phyloP scores from a whole-genome alignment of 208 protist genomes.

The Herpetomonas samuelpessoai region DNA sequence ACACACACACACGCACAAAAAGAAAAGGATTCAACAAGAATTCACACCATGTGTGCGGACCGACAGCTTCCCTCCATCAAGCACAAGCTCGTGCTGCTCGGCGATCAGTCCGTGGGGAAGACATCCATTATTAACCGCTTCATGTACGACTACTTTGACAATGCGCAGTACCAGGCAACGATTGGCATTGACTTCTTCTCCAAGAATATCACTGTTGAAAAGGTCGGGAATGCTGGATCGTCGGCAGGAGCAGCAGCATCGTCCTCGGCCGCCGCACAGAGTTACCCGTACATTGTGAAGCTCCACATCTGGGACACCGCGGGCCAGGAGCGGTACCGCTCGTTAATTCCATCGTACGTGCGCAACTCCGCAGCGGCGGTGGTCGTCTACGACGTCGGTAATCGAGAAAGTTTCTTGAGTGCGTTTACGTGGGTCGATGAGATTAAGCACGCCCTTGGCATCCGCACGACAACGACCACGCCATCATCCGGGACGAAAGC shows the following conservation, averaged over 20 bases:
- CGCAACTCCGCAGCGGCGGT: conserved; percentile 97
- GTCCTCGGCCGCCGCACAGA: background rate
- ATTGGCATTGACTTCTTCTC: conserved; percentile 99
- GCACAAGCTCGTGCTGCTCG: conserved; percentile 98
- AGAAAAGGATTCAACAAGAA: no score
- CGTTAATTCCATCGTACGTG: conserved; percentile 94
- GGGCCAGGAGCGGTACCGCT: conserved; percentile 93
- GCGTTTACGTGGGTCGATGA: conserved; percentile 97
- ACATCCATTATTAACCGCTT: conserved; percentile 98
- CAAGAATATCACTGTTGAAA: conserved; percentile 97
- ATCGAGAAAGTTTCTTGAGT: conserved; percentile 91
- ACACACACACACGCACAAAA: no score
- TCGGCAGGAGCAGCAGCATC: background rate
- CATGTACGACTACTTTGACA: conserved; percentile 98
- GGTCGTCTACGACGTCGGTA: conserved; percentile 98
- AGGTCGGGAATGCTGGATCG: conserved; percentile 23
- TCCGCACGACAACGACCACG: background rate
- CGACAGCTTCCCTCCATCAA: conserved; percentile 52
- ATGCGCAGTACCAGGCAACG: conserved; percentile 91
- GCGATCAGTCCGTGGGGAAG: conserved; percentile 97
- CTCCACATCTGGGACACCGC: conserved; percentile 94
- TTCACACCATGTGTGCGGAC: background rate
- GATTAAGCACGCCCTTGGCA: conserved; percentile 38
- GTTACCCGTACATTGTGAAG: conserved; percentile 67
- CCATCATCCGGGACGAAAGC: conserved; percentile 94